Evolutionary conservation across 148 eudicot genomes (phyloP), one percentile per base, ranked within the genome.

Genomic region (Simmondsia chinensis): DNA sequence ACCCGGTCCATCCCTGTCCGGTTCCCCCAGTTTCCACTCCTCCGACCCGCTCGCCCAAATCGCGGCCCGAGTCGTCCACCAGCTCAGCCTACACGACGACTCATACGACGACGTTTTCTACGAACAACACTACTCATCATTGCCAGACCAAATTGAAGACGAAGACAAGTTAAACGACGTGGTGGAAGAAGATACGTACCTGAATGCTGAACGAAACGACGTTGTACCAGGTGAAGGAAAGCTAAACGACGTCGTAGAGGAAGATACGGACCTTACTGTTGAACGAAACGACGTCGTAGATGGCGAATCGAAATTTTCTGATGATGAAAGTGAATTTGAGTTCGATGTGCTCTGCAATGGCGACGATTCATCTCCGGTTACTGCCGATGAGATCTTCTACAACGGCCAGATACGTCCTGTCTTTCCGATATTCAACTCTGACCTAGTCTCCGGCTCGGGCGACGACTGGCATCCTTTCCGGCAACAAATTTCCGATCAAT

Each of bases 401-500:
- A 64, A 70, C 59, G 75, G 75, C 20, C 70, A 64, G n/a, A 81
- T 85, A 45, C 56, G 60, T n/a, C 74, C 91, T 1, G 43, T 54
- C 10, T 77, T 36, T 28, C 93, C 93, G 0, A 4, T 86, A 7
- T 86, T 86, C 59, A 55, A 70, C 53, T 48, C 64, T 7, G 72
- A 69, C 37, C 54, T 73, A 22, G 32, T 72, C 30, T 57, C 17
- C 55, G 29, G 48, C 2, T 10, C 33, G 39, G 42, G 6, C 29
- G 57, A 47, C 15, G 18, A 37, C 18, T 50, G 1, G 2, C 30
- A 4, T 9, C 7, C 4, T 2, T 5, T 17, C n/a, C 56, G 20
- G 15, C 28, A 43, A 4, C 29, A 43, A 3, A 20, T 18, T 22
- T 26, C 30, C 16, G n/a, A n/a, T n/a, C n/a, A n/a, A n/a, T n/a